These are phyloP conservation scores for Geotrichum ghanense DNA, from an alignment of 805 yeast genomes.

Conservation along the genomic window DNA sequence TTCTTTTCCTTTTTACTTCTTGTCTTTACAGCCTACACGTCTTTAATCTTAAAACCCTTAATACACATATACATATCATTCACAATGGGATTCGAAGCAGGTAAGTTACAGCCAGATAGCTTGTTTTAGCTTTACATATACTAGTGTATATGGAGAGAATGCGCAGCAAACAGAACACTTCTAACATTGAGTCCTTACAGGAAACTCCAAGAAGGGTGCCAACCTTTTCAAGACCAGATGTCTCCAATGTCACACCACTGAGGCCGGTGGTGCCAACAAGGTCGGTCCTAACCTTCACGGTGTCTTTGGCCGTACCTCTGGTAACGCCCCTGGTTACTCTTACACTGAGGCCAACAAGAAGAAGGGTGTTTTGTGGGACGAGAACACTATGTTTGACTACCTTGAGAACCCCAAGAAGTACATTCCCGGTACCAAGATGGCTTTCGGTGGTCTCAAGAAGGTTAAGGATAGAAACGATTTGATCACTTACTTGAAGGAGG, in stretches of 20 bases:
- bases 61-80: conserved; percentile 2
- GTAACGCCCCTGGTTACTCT: conserved; percentile 85
- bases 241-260: conserved; percentile 96
- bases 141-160: too few relatives aligned
- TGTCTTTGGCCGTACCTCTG: conserved; percentile 84
- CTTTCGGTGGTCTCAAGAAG: conserved; percentile 99
- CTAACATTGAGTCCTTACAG: conserved; percentile 23
- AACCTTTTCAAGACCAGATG: conserved; percentile 98
- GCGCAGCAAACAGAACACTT: not conserved
- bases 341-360: conserved; percentile 98
- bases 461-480: conserved; percentile 97
- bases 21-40: not conserved
- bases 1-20: not conserved
- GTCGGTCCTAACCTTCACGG: conserved; percentile 55
- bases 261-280: conserved; percentile 22
- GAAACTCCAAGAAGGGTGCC: conserved; percentile 91
- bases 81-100: conserved; percentile 11
- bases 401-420: conserved; percentile 99
- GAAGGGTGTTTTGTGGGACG: conserved; percentile 83
- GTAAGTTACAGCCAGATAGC: conserved; percentile 2
- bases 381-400: conserved; percentile 86
- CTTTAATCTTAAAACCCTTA: not conserved
- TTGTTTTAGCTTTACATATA: too few relatives aligned
- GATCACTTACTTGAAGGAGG: conserved; percentile 62
- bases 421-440: conserved; percentile 99